Percentiles rank a stretch among this genome's conserved stretches.
Conservation (phyloP, 441 rosid genomes). For the Cnidoscolus chayamansa region DNA sequence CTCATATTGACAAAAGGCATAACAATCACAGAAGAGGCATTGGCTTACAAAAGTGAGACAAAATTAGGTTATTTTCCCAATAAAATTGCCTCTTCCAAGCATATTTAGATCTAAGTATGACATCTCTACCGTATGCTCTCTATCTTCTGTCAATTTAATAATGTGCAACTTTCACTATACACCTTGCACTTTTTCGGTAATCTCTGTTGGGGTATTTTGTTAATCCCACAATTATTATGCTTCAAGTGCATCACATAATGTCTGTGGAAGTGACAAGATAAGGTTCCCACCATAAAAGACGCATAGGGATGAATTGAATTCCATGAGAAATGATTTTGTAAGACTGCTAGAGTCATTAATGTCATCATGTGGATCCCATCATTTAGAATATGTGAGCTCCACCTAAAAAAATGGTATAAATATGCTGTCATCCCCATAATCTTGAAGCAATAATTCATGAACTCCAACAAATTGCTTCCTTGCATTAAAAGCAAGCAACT, state of each 20-base stretch:
- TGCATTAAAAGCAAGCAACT: background rate
- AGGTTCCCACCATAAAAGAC: background rate
- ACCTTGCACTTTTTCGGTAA: background rate
- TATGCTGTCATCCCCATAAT: background rate
- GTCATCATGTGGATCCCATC: no score
- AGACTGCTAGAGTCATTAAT: background rate
- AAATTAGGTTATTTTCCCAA: slow-evolving; percentile 8
- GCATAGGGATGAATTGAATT: background rate
- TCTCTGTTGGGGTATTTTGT: background rate
- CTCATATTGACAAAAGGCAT: slow-evolving; percentile 21
- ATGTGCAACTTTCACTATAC: background rate
- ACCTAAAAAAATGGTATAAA: no score
- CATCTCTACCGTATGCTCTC: slow-evolving; percentile 40
- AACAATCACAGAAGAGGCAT: background rate
- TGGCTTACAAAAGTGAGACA: slow-evolving; percentile 6
- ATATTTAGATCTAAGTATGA: slow-evolving; percentile 14
- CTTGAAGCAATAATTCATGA: background rate
- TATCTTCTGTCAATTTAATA: slow-evolving; percentile 61
- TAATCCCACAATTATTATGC: no score
- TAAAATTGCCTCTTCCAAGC: slow-evolving; percentile 14
- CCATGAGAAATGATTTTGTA: background rate
- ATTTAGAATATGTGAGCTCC: no score
- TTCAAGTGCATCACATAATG: no score
- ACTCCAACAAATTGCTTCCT: no score
- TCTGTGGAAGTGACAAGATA: background rate